phyloP scores from a whole-genome alignment of 371 early-diverging fungal genomes.

The Lichtheimia corymbifera region DNA sequence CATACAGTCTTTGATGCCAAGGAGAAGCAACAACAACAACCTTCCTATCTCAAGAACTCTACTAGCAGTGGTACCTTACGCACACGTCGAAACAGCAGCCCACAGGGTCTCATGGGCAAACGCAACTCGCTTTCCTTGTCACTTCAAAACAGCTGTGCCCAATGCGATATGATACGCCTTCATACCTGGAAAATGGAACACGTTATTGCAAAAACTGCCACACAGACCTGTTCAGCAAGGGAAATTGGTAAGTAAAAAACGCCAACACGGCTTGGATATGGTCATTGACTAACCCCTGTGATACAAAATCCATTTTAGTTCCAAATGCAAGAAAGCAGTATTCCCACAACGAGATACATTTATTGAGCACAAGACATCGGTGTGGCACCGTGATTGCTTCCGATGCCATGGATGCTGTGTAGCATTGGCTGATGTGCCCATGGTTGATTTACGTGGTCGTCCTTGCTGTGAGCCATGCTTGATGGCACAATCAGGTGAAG shows the following conservation, averaged over 20 bases:
- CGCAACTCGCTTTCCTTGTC: constrained; percentile 16
- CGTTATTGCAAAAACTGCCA: constrained; percentile 41
- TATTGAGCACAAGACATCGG: constrained; percentile 41
- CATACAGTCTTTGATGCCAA: constrained; percentile 19
- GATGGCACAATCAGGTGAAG: constrained; percentile 45
- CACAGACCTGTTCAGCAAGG: constrained; percentile 28
- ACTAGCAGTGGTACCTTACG: constrained; percentile 2
- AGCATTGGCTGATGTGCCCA: constrained; percentile 39
- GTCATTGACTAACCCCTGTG: constrained; percentile 11
- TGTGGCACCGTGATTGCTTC: constrained; percentile 60
- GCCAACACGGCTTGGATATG: no score
- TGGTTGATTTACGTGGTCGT: constrained; percentile 58
- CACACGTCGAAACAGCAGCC: constrained; percentile 25
- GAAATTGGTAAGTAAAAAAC: constrained; percentile 33
- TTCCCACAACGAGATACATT: constrained; percentile 37
- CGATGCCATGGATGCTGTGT: constrained; percentile 39
- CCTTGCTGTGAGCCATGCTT: constrained; percentile 73
- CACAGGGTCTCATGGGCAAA: constrained; percentile 3
- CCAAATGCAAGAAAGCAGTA: constrained; percentile 43
- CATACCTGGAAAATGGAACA: constrained; percentile 17
- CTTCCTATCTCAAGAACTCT: constrained; percentile 21
- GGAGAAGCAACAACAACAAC: neutral
- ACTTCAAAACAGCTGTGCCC: constrained; percentile 21
- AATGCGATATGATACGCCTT: constrained; percentile 23
- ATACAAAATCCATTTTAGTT: constrained; percentile 30